Evolutionary conservation across 768 basidiomycete genomes (phyloP).

Genomic region (Leccinum truebloodii): DNA sequence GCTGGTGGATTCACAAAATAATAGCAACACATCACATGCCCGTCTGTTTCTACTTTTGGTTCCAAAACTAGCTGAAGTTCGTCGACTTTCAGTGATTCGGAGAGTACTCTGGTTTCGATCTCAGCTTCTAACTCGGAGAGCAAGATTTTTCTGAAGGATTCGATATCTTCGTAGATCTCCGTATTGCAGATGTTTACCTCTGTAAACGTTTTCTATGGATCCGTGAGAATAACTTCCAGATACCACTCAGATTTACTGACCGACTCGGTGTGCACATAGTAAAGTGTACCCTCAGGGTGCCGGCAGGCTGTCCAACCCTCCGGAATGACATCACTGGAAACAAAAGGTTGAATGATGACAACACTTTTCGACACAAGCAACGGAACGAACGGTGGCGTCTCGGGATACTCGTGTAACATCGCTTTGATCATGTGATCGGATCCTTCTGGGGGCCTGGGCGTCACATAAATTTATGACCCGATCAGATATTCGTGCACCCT

Average conservation of each 20-base stretch:
- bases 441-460: constrained; percentile 1
- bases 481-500: background rate
- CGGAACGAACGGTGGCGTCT: constrained; percentile 15
- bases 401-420: constrained; percentile 19
- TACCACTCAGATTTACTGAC: constrained; percentile 30
- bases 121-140: constrained; percentile 20
- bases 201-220: constrained; percentile 49
- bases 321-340: constrained; percentile 21
- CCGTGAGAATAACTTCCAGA: background rate
- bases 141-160: constrained; percentile 30
- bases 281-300: constrained; percentile 67
- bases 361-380: background rate
- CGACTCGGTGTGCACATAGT: constrained; percentile 49
- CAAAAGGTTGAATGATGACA: background rate
- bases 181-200: constrained; percentile 52
- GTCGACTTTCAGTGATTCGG: constrained; percentile 26
- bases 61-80: constrained; percentile 50
- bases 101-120: constrained; percentile 14
- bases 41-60: constrained; percentile 25
- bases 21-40: constrained; percentile 40
- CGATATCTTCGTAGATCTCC: constrained; percentile 34
- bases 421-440: constrained; percentile 10
- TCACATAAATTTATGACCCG: background rate
- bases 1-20: constrained; percentile 52
- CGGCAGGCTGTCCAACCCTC: constrained; percentile 45